Evolutionary conservation across 139 green algal species (phyloP).

Genomic region (Limnomonas spitsbergensis): DNA sequence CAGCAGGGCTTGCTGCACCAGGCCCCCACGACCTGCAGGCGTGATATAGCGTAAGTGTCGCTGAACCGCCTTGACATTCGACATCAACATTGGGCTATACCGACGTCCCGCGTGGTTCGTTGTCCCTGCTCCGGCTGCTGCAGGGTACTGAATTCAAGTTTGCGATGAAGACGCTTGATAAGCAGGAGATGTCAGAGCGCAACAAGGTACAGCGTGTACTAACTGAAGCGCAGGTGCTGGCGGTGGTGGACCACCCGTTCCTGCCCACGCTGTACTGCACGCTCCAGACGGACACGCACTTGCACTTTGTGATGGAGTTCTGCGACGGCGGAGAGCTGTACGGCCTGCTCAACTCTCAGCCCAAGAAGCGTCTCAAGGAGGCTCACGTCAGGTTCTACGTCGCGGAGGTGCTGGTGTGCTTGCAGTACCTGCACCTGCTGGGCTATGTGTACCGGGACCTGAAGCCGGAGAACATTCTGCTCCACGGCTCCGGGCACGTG

Average conservation of each 20-base stretch:
- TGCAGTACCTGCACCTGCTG: conserved; percentile 97
- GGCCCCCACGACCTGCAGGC: too few species aligned
- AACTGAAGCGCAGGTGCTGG: conserved; percentile 87
- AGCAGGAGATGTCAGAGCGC: conserved; percentile 95
- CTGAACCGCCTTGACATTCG: too few species aligned
- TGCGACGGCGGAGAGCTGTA: conserved; percentile 74
- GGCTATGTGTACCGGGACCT: conserved; percentile 96
- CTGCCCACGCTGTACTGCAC: conserved; percentile 90
- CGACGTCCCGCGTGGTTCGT: too few species aligned
- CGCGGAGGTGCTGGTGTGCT: conserved; percentile 87
- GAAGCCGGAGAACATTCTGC: conserved; percentile 98
- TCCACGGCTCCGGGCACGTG: conserved; percentile 85
- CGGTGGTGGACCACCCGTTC: conserved; percentile 92
- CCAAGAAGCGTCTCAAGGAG: conserved; percentile 64
- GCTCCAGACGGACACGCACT: conserved; percentile 86
- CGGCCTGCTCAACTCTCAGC: conserved; percentile 65
- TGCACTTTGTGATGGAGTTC: conserved; percentile 86
- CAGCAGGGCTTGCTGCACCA: too few species aligned
- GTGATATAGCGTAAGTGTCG: too few species aligned
- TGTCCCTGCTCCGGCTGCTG: neutral
- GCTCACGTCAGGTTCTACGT: conserved; percentile 82
- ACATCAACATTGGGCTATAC: too few species aligned
- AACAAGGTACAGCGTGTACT: conserved; percentile 93
- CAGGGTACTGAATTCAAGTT: conserved; percentile 72
- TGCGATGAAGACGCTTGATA: conserved; percentile 94